These are phyloP conservation scores for Schizothecium vesticola DNA, from an alignment of 495 filamentous ascomycete species.

Conservation along the genomic window DNA sequence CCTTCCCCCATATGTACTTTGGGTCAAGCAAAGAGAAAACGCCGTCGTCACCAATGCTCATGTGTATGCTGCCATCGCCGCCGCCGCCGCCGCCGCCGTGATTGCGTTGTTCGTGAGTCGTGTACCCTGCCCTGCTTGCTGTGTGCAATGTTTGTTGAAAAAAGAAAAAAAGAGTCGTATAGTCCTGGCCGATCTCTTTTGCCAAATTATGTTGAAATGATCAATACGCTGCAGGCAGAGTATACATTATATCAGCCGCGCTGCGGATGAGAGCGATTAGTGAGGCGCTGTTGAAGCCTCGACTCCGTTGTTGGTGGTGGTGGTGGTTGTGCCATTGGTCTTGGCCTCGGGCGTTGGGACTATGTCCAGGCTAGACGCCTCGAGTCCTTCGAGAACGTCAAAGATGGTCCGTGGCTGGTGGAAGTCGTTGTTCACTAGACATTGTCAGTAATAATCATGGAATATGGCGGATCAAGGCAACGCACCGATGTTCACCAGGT, in stretches of 20 bases:
- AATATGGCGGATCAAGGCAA: not conserved
- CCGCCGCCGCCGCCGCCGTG: not conserved
- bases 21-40: constrained; percentile 4
- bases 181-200: not conserved
- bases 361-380: constrained; percentile 58
- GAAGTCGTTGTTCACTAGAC: constrained; percentile 91
- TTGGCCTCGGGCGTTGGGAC: constrained; percentile 14
- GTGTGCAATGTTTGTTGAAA: constrained; percentile 6
- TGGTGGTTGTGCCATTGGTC: constrained; percentile 9
- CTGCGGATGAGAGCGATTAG: constrained; percentile 14
- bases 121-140: not conserved
- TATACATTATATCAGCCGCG: not conserved
- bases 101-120: not conserved
- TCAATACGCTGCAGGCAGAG: constrained; percentile 1
- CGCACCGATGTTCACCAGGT: constrained; percentile 91
- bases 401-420: constrained; percentile 72
- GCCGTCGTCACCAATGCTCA: constrained; percentile 3
- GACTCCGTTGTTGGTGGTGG: constrained; percentile 13
- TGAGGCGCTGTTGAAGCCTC: constrained; percentile 24
- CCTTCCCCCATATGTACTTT: constrained; percentile 10
- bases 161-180: constrained; percentile 1
- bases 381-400: constrained; percentile 74
- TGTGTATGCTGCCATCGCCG: constrained; percentile 5
- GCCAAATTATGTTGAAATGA: constrained; percentile 9
- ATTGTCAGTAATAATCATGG: constrained; percentile 7